Evolutionary conservation across 2,329 filamentous ascomycete species (phyloP).

Genomic region (Cladorrhinum sp.): DNA sequence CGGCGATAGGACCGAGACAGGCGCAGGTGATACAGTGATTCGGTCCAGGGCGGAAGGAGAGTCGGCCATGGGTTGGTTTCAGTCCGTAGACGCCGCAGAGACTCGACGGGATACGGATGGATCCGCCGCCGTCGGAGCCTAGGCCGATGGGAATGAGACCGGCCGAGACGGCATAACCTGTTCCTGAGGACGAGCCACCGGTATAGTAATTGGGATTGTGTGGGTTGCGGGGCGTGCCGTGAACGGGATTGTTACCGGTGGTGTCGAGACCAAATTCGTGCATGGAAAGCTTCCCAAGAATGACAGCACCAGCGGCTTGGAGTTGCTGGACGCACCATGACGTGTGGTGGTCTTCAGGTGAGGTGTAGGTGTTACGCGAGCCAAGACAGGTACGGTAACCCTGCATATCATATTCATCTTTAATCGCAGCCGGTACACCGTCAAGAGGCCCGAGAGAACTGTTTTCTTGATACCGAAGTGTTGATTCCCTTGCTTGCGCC

Average conservation of each 20-base stretch:
- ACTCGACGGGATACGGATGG: slow-evolving; percentile 67
- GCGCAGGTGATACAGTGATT: slow-evolving; percentile 60
- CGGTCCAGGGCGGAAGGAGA: slow-evolving; percentile 59
- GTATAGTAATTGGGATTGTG: slow-evolving; percentile 71
- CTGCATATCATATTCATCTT: slow-evolving; percentile 74
- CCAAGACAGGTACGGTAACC: slow-evolving; percentile 68
- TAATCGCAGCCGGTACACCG: slow-evolving; percentile 70
- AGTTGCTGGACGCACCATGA: slow-evolving; percentile 70
- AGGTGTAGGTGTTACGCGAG: slow-evolving; percentile 58
- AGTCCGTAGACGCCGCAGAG: slow-evolving; percentile 74
- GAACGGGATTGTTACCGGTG: slow-evolving; percentile 69
- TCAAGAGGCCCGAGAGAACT: slow-evolving; percentile 63
- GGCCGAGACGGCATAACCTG: slow-evolving; percentile 65
- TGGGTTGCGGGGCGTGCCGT: slow-evolving; percentile 73
- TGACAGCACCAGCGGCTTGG: slow-evolving; percentile 66
- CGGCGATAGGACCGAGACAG: slow-evolving; percentile 65
- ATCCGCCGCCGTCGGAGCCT: slow-evolving; percentile 71
- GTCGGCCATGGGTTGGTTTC: slow-evolving; percentile 65
- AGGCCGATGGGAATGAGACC: slow-evolving; percentile 70
- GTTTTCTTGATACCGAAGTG: slow-evolving; percentile 48
- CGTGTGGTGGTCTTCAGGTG: slow-evolving; percentile 39
- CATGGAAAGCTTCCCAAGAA: slow-evolving; percentile 73
- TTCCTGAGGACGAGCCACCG: slow-evolving; percentile 73
- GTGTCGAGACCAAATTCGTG: slow-evolving; percentile 74
- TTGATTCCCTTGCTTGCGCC: slow-evolving; percentile 43